These are phyloP conservation scores for Solanum boliviense DNA, from an alignment of 257 asterid species.

Conservation along the genomic window DNA sequence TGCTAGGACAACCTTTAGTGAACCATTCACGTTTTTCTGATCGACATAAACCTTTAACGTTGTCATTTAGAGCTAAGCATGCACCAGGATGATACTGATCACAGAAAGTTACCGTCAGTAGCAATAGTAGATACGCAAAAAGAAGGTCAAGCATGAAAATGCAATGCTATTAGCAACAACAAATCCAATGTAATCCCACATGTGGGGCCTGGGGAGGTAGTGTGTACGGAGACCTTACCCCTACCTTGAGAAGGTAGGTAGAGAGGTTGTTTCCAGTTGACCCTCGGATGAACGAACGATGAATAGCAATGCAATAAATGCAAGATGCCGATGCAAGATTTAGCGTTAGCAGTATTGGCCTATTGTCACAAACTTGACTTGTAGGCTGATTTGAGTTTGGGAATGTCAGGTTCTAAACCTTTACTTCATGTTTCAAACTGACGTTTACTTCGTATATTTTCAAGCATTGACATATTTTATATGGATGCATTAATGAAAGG, in stretches of 20 bases:
- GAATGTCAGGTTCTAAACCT: not conserved
- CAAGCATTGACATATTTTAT: not conserved
- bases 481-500: not conserved
- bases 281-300: not conserved
- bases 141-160: not conserved
- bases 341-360: not conserved
- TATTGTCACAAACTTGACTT: not conserved
- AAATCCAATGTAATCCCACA: not conserved
- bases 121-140: not conserved
- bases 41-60: conserved; percentile 14
- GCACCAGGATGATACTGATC: conserved; percentile 52
- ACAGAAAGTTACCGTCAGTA: not conserved
- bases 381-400: not conserved
- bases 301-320: not conserved
- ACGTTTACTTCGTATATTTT: not conserved
- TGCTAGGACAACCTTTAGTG: conserved; percentile 69
- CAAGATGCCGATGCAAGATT: not conserved
- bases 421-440: not conserved
- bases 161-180: not conserved
- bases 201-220: not conserved
- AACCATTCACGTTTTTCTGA: conserved; percentile 44
- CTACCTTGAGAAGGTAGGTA: not conserved
- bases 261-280: not conserved
- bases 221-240: not conserved
- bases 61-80: conserved; percentile 26